Evolutionary conservation across 2,329 filamentous ascomycete species (phyloP), one percentile per base, ranked within the genome.

Genomic region (Aspergillus sp.): DNA sequence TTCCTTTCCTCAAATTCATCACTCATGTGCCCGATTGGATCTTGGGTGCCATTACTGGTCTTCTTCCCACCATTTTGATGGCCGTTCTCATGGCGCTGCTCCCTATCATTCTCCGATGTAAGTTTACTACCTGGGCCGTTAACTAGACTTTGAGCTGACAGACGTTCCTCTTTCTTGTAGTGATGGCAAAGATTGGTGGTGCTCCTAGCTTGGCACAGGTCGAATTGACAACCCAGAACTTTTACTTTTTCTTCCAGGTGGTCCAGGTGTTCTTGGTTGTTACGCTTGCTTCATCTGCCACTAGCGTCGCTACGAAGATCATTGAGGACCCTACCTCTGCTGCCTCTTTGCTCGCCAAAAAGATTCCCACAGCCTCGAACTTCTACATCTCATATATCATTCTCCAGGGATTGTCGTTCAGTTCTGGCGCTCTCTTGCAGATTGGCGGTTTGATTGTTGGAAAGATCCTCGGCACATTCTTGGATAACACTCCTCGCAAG

Each of bases 371-470:
- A 55, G 87, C 91, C 0, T 93, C 92, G 59, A 98, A 96, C 76
- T 96, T 98, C 71, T 99, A 97, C 74, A 88, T 98, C 18, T 91
- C 89, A 0, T 99, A 98, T 77, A 96, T 99, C 64, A 85, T 98
- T 32, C 85, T 99, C 3, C 95, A 98, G 74, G 96, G 93, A 34
- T 75, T 98, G 57, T 88, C 88, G 1, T 86, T 93, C 60, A 89
- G 91, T 3, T 83, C 90, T 0, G 84, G 87, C 47, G 84, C 89
- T 1, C 75, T 98, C 5, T 80, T 96, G 2, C 91, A 96, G 65
- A 82, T 89, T 47, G 79, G 76, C 18, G 91, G 91, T 15, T 82
- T 98, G 50, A 74, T 93, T 47, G 74, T 96, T 30, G 90, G 89
- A 69, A 85, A 86, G 50, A 70, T 96, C 5, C 78, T 93, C 47